phyloP scores from a whole-genome alignment of 164 flowering plant species.

The Pachysandra terminalis region DNA sequence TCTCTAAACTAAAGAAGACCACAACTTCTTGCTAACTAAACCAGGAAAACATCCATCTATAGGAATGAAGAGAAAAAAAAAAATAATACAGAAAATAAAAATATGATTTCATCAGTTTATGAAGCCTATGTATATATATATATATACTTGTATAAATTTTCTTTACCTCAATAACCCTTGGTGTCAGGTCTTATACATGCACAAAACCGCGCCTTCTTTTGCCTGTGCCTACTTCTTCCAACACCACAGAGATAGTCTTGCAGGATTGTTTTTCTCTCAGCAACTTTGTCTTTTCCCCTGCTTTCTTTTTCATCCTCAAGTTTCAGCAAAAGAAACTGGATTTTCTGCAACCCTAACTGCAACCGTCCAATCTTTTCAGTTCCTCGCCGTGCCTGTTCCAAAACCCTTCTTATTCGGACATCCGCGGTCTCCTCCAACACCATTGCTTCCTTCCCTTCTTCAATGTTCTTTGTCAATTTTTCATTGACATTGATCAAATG shows the following conservation, averaged over 20 bases:
- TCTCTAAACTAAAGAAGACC: not conserved
- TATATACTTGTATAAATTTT: not conserved
- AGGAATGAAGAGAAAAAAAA: not conserved
- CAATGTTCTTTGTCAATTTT: constrained; percentile 43
- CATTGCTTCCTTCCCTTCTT: constrained; percentile 23
- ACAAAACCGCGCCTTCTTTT: constrained; percentile 51
- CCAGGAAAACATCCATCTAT: constrained; percentile 2
- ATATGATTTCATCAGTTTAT: no score
- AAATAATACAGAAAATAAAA: no score
- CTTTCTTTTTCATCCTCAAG: constrained; percentile 54
- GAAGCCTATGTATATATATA: no score
- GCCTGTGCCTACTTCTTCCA: constrained; percentile 26
- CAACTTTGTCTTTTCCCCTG: constrained; percentile 29
- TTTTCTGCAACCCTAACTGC: constrained; percentile 75
- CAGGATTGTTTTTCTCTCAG: constrained; percentile 38
- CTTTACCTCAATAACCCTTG: constrained; percentile 26
- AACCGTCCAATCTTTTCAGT: constrained; percentile 80
- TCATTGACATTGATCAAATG: constrained; percentile 53
- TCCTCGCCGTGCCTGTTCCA: constrained; percentile 57
- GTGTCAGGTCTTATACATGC: constrained; percentile 55
- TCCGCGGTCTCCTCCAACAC: constrained; percentile 32
- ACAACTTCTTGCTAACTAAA: not conserved
- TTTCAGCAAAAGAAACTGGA: constrained; percentile 55
- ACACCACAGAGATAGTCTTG: constrained; percentile 55
- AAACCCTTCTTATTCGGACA: constrained; percentile 30